Percentiles rank a stretch among this genome's conserved stretches.
Conservation (phyloP, 495 filamentous ascomycete species). For the Penicillium argentinense region DNA sequence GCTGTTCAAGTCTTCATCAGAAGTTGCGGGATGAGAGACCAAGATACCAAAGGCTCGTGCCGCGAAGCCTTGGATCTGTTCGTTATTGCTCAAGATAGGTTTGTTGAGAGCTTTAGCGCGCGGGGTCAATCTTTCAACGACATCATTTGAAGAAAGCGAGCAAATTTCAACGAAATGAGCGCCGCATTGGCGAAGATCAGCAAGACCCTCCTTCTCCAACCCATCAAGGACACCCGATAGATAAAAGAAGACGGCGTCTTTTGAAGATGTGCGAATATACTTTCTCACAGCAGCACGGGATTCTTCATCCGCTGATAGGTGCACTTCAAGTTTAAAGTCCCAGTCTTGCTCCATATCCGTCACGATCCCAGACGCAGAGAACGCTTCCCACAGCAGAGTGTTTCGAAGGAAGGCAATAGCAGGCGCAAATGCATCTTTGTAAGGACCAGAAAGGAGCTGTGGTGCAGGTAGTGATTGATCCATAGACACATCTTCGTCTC, state of each 20-base stretch:
- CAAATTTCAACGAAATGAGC: constrained; percentile 65
- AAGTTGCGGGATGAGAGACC: constrained; percentile 58
- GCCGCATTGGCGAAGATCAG: constrained; percentile 54
- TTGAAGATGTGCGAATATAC: constrained; percentile 41
- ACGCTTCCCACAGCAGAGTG: constrained; percentile 70
- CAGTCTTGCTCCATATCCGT: constrained; percentile 75
- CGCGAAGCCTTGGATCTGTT: constrained; percentile 58
- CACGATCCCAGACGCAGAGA: constrained; percentile 48
- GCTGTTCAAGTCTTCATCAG: constrained; percentile 30
- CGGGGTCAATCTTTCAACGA: constrained; percentile 49
- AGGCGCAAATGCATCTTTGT: constrained; percentile 50
- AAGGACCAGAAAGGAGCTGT: constrained; percentile 31
- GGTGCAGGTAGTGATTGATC: constrained; percentile 18
- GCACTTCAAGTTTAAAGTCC: constrained; percentile 74
- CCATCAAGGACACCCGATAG: constrained; percentile 59
- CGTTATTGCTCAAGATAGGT: constrained; percentile 68
- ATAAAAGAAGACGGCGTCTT: constrained; percentile 38
- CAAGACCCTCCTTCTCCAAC: constrained; percentile 48
- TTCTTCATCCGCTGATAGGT: constrained; percentile 62
- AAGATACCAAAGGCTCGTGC: constrained; percentile 78
- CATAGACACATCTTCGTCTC: constrained; percentile 18
- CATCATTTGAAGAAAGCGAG: constrained; percentile 56
- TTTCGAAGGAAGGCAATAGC: constrained; percentile 70
- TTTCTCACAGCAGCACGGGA: constrained; percentile 57
- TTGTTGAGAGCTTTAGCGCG: constrained; percentile 51